Evolutionary conservation across 352 stramenopile species (phyloP).

Genomic region (Globisporangium cylindrosporum): DNA sequence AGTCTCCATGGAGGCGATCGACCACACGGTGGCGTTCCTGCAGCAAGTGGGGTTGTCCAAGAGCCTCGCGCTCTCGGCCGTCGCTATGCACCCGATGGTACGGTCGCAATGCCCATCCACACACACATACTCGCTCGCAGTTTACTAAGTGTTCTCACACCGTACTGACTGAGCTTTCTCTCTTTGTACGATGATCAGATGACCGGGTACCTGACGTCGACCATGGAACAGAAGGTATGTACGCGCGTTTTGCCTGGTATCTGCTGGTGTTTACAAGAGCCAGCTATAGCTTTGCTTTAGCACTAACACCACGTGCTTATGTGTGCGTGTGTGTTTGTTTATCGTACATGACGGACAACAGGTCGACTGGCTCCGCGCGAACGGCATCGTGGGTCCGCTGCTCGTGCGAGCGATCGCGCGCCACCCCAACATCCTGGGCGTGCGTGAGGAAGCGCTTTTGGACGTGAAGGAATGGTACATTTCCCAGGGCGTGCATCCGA

Average conservation of each 20-base stretch:
- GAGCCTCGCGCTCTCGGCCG: conserved; percentile 26
- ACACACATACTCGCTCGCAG: background rate
- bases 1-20: conserved; percentile 25
- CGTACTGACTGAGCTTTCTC: background rate
- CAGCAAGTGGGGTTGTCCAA: conserved; percentile 27
- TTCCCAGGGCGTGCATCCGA: conserved; percentile 25
- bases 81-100: conserved; percentile 38
- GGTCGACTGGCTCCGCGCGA: conserved; percentile 30
- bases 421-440: conserved; percentile 39
- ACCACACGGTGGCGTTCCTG: conserved; percentile 32
- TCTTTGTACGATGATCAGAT: conserved; percentile 20
- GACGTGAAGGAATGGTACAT: conserved; percentile 38
- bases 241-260: background rate
- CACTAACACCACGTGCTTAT: background rate
- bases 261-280: background rate
- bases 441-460: conserved; percentile 27
- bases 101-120: background rate
- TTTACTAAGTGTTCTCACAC: background rate
- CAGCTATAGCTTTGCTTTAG: background rate
- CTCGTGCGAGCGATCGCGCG: conserved; percentile 31
- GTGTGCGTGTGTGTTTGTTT: background rate
- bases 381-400: conserved; percentile 32
- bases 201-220: conserved; percentile 23
- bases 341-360: background rate
- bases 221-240: conserved; percentile 42